These are phyloP conservation scores for Botrytis pseudocinerea DNA, from an alignment of 2,329 filamentous ascomycete species.

Conservation along the genomic window DNA sequence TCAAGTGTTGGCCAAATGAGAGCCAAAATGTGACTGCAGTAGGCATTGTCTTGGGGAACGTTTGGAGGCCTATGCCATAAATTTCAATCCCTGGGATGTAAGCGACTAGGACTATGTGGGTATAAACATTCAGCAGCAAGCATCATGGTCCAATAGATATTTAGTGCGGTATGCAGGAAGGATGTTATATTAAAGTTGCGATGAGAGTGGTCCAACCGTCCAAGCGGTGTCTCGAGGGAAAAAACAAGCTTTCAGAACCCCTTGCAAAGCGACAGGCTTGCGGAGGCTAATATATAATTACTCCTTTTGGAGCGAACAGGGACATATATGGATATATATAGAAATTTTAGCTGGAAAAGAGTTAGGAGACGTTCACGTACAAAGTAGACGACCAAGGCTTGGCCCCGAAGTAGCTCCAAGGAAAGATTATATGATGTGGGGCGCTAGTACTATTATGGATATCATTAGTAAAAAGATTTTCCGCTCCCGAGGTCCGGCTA, in stretches of 20 bases:
- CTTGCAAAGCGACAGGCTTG: neutral
- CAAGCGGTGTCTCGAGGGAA: neutral
- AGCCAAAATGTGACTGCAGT: conserved; percentile 11
- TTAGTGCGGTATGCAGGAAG: neutral
- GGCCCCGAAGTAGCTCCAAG: neutral
- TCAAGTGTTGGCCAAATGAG: neutral
- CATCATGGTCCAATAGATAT: neutral
- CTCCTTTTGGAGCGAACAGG: neutral
- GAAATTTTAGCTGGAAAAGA: neutral
- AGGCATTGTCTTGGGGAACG: neutral
- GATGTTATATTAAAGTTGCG: conserved; percentile 19
- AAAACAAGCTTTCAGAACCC: conserved; percentile 7
- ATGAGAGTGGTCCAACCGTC: neutral
- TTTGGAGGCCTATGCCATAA: neutral
- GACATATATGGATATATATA: neutral
- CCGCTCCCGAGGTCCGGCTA: neutral
- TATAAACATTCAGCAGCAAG: neutral
- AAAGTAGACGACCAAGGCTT: neutral
- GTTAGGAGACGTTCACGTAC: neutral
- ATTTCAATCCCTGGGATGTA: neutral
- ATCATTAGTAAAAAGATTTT: neutral
- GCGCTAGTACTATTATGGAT: neutral
- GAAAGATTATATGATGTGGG: neutral
- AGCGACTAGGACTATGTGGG: neutral
- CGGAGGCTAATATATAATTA: neutral